Evolutionary conservation across 768 basidiomycete genomes (phyloP).

Genomic region (Sporobolomyces roseus): DNA sequence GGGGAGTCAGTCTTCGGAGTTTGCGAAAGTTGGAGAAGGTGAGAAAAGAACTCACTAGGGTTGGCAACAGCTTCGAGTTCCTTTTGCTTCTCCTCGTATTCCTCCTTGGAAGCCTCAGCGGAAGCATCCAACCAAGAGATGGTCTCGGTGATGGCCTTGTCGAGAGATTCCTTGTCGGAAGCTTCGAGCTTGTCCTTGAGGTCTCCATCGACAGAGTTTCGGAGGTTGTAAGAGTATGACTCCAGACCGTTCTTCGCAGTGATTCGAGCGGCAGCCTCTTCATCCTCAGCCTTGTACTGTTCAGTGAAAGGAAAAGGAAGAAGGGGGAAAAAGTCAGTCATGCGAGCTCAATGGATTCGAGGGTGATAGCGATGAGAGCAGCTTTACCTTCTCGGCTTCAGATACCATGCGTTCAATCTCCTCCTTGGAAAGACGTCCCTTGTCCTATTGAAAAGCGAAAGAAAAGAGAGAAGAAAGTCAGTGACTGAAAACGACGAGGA

Average conservation of each 20-base stretch:
- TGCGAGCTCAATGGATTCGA: too few species aligned
- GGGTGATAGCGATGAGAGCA: too few species aligned
- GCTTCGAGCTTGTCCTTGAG: slow-evolving; percentile 81
- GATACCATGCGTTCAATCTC: slow-evolving; percentile 96
- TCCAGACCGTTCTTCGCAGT: slow-evolving; percentile 85
- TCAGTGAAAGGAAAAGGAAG: too few species aligned
- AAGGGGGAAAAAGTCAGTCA: too few species aligned
- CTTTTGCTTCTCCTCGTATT: slow-evolving; percentile 89
- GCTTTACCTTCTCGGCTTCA: slow-evolving; percentile 87
- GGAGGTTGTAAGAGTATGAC: slow-evolving; percentile 91
- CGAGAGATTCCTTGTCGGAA: slow-evolving; percentile 77
- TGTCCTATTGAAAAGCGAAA: too few species aligned
- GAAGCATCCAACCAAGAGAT: slow-evolving; percentile 85
- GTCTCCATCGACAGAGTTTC: slow-evolving; percentile 79
- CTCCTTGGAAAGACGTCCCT: slow-evolving; percentile 93
- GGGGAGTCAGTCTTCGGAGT: too few species aligned
- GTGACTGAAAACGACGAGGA: too few species aligned
- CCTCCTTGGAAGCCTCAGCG: slow-evolving; percentile 78
- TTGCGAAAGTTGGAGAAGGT: not conserved
- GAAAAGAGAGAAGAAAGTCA: slow-evolving; percentile 46
- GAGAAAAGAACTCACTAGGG: slow-evolving; percentile 8
- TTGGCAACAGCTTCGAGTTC: slow-evolving; percentile 79
- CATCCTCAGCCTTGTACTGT: slow-evolving; percentile 68
- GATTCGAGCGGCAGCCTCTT: slow-evolving; percentile 77
- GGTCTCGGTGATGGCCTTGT: slow-evolving; percentile 62